Base-by-base conservation (phyloP, 73 alveolate species). In the Paramecium bursaria region DNA sequence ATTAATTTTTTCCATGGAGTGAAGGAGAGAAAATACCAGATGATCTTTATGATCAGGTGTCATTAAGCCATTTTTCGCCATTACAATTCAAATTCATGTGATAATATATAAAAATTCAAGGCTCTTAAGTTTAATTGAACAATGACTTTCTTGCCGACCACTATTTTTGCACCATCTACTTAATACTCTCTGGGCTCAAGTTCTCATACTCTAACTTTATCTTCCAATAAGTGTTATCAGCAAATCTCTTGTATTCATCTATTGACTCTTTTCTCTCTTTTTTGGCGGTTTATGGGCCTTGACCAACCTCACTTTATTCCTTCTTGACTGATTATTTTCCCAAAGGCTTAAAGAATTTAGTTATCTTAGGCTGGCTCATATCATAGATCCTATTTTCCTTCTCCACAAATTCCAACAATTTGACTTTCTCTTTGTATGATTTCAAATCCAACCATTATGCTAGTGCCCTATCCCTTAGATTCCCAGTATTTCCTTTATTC, bases 161-260 rank as follows among this genome's bases (percentile, higher is more conserved):
- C 27, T 42, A 19, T 42, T 21, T 67, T 7, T 35, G 14, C 3
- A 67, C 60, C 55, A 67, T 67, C 4, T 31, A 2, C 29, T 47
- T 67, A 4, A 67, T 67, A 21, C 44, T 35, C 9, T 31, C 44
- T 2, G 23, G 26, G 19, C 22, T 67, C 27, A 67, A 25, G 0
- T 4, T 39, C 44, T 67, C 82, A 42, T 67, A 19, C 7, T 67
- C 82, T 14, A 67, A 42, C 44, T 67, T 67, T 3, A 31, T 13
- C 6, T 39, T 67, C 82, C 82, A 67, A 67, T 67, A 67, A 1
- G 82, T 67, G 33, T 67, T 57, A 9, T 67, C 61, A 67, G 33
- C 33, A 44, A 67, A 67, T 42, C 44, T 67, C 2, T 57, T 31
- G 27, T 35, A 67, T 7, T 39, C 11, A 39, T 39, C 11, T 11